phyloP scores from a whole-genome alignment of 257 asterid genomes.

The Solanum clarkiae region DNA sequence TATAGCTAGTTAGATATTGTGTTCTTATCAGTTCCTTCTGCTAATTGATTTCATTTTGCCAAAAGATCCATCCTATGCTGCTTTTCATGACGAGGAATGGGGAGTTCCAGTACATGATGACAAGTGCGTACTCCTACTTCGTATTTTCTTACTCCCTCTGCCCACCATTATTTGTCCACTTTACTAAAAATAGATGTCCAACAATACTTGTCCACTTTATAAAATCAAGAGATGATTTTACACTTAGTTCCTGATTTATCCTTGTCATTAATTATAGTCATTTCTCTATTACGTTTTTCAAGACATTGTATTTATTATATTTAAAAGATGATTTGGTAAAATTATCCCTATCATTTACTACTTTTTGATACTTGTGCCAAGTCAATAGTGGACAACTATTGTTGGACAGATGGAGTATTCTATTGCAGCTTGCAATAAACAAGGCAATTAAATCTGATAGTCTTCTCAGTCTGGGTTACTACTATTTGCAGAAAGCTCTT shows the following conservation, averaged over 20 bases:
- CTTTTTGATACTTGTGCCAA: too few relatives aligned
- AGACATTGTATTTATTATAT: too few relatives aligned
- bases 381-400: too few relatives aligned
- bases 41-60: slow-evolving; percentile 18
- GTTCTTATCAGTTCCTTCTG: slow-evolving; percentile 3
- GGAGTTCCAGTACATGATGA: slow-evolving; percentile 86
- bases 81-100: slow-evolving; percentile 96
- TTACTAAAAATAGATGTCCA: too few relatives aligned
- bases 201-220: too few relatives aligned
- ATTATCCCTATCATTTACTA: too few relatives aligned
- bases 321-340: too few relatives aligned
- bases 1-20: not conserved
- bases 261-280: too few relatives aligned
- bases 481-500: slow-evolving; percentile 39
- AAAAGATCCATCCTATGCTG: slow-evolving; percentile 56
- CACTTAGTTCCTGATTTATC: too few relatives aligned
- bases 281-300: too few relatives aligned
- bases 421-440: not conserved
- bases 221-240: too few relatives aligned
- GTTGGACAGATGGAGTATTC: not conserved
- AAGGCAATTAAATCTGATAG: not conserved
- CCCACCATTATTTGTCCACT: too few relatives aligned
- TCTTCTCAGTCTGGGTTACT: slow-evolving; percentile 8
- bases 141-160: not conserved
- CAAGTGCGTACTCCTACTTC: slow-evolving; percentile 32